Evolutionary conservation across 2,329 filamentous ascomycete genomes (phyloP).

Genomic region (Diaporthe vaccinii): DNA sequence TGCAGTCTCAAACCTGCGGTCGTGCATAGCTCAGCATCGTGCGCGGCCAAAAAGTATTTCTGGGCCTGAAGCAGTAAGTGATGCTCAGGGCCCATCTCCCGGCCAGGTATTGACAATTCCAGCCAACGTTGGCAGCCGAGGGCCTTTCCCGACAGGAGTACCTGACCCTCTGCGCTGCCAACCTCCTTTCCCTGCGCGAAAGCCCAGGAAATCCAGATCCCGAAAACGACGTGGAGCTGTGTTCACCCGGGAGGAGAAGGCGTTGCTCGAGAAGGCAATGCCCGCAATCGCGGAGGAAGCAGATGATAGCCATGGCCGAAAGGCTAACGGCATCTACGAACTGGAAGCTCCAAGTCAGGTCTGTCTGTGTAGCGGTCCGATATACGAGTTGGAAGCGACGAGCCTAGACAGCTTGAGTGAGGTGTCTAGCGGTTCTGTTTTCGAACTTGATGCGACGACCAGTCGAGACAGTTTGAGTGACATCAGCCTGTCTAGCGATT

Average conservation of each 20-base stretch:
- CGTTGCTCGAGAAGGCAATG: neutral
- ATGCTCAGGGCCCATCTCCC: neutral
- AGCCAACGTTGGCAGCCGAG: neutral
- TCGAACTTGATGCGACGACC: neutral
- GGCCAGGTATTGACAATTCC: neutral
- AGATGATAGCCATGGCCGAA: neutral
- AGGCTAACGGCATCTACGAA: neutral
- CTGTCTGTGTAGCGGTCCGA: neutral
- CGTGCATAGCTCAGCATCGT: neutral
- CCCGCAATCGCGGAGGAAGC: neutral
- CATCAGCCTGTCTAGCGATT: neutral
- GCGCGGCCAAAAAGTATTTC: neutral
- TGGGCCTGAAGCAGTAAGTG: neutral
- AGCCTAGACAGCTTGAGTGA: neutral
- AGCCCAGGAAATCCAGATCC: neutral
- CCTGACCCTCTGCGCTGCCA: constrained; percentile 12
- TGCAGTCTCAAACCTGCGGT: neutral
- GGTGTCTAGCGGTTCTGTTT: neutral
- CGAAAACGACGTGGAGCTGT: neutral
- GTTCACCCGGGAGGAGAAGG: constrained; percentile 1
- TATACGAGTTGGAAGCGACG: neutral
- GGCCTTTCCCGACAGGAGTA: neutral
- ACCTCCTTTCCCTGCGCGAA: neutral
- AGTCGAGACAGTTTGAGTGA: neutral
- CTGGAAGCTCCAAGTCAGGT: neutral